A percentile compares a stretch with the other conserved stretches of the same genome.
Conservation (phyloP, 1,284 basidiomycete genomes). For the Coniophora puteana region DNA sequence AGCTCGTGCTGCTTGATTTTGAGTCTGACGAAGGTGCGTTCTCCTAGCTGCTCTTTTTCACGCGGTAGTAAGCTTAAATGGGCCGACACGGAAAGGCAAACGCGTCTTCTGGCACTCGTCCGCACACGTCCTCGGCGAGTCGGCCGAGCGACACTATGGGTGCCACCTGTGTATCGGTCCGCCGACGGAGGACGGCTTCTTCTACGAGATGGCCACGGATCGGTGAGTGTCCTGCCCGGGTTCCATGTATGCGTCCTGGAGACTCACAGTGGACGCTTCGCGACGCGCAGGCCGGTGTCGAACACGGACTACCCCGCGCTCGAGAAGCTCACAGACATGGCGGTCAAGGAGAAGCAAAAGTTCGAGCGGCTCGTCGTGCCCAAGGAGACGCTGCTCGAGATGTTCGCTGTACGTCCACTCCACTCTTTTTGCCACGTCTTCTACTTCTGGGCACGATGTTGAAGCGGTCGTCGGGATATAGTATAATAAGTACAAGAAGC, state of each 20-base stretch:
- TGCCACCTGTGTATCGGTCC: constrained; percentile 98
- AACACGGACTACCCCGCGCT: constrained; percentile 85
- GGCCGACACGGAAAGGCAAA: constrained; percentile 52
- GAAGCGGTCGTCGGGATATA: no score
- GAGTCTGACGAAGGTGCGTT: constrained; percentile 85
- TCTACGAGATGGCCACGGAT: constrained; percentile 96
- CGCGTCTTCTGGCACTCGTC: constrained; percentile 99
- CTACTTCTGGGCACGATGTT: constrained; percentile 1
- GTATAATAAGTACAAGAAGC: constrained; percentile 99
- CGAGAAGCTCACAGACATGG: constrained; percentile 85
- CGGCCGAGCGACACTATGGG: constrained; percentile 94
- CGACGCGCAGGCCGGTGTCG: constrained; percentile 56
- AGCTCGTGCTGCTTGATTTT: constrained; percentile 90
- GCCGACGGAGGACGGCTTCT: constrained; percentile 98
- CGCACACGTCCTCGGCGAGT: constrained; percentile 98
- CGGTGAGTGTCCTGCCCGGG: constrained; percentile 58
- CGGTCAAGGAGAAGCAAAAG: constrained; percentile 95
- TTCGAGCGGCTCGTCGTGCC: constrained; percentile 94
- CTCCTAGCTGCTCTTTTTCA: neutral
- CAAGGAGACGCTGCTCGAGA: constrained; percentile 92
- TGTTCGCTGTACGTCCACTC: constrained; percentile 79
- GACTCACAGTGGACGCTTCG: constrained; percentile 8
- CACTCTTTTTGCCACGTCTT: neutral
- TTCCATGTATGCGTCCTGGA: constrained; percentile 7
- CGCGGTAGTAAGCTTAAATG: neutral